phyloP scores from a whole-genome alignment of 2,329 filamentous ascomycete genomes.

The Venturia aucupariae region DNA sequence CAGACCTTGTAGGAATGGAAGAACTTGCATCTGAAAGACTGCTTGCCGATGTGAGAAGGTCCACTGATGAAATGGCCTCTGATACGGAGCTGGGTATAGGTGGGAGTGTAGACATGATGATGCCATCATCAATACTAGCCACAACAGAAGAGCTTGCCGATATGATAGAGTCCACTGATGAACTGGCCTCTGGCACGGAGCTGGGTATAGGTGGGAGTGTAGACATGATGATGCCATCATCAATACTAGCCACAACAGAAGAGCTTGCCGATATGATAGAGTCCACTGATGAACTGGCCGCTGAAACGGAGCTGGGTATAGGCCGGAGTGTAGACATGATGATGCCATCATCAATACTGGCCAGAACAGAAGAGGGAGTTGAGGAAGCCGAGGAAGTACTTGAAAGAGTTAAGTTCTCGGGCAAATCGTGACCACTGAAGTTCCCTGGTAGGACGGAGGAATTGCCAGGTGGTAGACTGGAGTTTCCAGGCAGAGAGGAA shows the following conservation, averaged over 20 bases:
- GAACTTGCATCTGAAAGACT: no score
- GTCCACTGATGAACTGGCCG: background rate
- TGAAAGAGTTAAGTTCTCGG: background rate
- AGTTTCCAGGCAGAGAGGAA: background rate
- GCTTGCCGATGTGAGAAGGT: background rate
- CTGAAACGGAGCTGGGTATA: background rate
- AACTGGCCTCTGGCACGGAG: background rate
- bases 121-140: no score
- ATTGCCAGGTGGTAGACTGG: background rate
- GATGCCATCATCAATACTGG: background rate
- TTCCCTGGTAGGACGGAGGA: background rate
- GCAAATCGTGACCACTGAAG: background rate
- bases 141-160: background rate
- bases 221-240: no score
- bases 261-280: background rate
- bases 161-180: background rate
- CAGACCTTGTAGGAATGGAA: no score
- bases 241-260: no score
- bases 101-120: no score
- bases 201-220: no score
- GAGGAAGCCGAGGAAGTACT: background rate
- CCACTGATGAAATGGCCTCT: background rate
- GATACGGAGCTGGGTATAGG: no score
- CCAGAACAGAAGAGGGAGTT: background rate
- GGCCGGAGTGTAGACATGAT: background rate